Conservation (phyloP, 257 asterid species). For the Verbena officinalis region DNA sequence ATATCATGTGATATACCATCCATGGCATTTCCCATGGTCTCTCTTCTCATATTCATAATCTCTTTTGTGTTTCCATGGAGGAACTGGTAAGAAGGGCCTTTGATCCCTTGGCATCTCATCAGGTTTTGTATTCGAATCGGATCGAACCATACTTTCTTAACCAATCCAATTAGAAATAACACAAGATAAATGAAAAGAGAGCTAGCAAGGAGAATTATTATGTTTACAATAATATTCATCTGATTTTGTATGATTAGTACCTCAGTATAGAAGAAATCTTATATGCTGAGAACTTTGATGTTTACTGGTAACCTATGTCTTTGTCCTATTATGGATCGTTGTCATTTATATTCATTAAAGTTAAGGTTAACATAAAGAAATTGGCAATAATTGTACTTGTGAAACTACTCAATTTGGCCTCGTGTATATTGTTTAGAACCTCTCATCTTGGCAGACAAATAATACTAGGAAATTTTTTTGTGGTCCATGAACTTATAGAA, state of each 20-base stretch:
- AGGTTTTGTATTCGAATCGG: conserved; percentile 37
- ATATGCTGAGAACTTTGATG: conserved; percentile 3
- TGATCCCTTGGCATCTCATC: conserved; percentile 58
- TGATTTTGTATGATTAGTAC: neutral
- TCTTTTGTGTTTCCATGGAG: conserved; percentile 64
- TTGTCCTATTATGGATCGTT: conserved; percentile 3
- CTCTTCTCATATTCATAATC: conserved; percentile 45
- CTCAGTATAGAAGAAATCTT: neutral
- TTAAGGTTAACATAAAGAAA: neutral
- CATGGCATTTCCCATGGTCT: conserved; percentile 42
- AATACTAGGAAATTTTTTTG: neutral
- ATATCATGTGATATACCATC: conserved; percentile 50
- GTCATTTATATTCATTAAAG: conserved; percentile 3
- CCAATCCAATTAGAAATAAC: conserved; percentile 25
- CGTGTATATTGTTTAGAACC: conserved; percentile 15
- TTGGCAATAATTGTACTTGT: conserved; percentile 25
- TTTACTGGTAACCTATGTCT: neutral
- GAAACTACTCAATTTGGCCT: conserved; percentile 3
- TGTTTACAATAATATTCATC: conserved; percentile 29
- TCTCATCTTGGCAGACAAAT: too few relatives aligned
- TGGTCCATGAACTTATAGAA: conserved; percentile 16
- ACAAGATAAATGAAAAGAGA: conserved; percentile 32
- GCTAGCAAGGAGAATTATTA: conserved; percentile 19
- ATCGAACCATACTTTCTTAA: conserved; percentile 46
- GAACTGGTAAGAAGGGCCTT: conserved; percentile 54